Conservation (phyloP, 176 grass and related monocot genomes). For the Oryza brachyantha region DNA sequence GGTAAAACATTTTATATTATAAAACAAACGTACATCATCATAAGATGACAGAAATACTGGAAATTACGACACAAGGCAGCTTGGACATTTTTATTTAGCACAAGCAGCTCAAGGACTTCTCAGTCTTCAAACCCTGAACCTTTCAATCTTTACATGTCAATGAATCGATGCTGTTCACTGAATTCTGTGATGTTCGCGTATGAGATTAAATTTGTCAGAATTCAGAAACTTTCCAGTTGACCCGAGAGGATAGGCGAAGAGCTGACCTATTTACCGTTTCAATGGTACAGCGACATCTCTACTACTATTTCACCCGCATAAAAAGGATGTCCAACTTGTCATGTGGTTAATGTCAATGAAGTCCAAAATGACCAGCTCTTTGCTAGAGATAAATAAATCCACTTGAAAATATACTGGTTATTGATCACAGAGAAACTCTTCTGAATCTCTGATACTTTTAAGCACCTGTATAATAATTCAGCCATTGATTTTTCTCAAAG, state of each 20-base stretch:
- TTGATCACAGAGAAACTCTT: background rate
- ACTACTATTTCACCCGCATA: background rate
- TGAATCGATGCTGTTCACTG: background rate
- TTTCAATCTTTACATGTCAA: background rate
- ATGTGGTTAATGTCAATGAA: background rate
- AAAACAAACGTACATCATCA: too few relatives aligned
- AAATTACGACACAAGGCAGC: background rate
- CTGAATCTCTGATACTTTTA: background rate
- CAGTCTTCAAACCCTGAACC: background rate
- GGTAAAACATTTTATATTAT: too few relatives aligned
- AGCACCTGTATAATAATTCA: background rate
- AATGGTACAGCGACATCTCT: background rate
- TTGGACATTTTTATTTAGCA: background rate
- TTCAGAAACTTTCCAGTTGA: background rate
- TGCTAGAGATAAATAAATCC: background rate
- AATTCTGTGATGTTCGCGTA: background rate
- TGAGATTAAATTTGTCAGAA: background rate
- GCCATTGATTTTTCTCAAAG: background rate
- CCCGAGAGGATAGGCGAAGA: background rate
- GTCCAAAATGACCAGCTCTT: background rate
- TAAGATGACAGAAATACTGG: conserved; percentile 14
- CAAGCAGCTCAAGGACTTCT: background rate
- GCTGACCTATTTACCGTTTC: conserved; percentile 34
- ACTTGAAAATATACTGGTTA: background rate
- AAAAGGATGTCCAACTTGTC: background rate